Evolutionary conservation across 2,329 filamentous ascomycete species (phyloP).

Genomic region (Xylaria hypoxylon): DNA sequence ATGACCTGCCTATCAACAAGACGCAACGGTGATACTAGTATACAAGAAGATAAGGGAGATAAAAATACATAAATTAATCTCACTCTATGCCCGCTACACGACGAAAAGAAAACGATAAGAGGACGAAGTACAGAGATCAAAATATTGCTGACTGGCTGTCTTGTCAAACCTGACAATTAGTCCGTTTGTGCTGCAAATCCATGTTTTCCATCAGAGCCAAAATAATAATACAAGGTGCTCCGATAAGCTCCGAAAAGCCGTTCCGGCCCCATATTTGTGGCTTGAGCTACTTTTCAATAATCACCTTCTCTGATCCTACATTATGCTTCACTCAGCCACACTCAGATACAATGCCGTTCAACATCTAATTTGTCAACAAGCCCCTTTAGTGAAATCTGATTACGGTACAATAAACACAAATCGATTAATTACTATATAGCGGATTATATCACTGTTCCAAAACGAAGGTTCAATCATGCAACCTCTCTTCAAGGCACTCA

Average conservation of each 20-base stretch:
- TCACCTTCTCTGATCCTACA: too few species aligned
- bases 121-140: neutral
- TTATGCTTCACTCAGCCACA: constrained; percentile 3
- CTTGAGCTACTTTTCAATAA: neutral
- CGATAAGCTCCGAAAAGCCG: neutral
- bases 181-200: neutral
- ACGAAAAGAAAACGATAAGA: neutral
- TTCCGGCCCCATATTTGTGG: neutral
- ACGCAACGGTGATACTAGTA: neutral
- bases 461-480: neutral
- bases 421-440: neutral
- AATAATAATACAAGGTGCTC: neutral
- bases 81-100: neutral
- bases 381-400: neutral
- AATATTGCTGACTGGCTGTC: neutral
- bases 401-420: constrained; percentile 22
- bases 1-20: constrained; percentile 9
- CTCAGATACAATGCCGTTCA: neutral
- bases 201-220: constrained; percentile 3
- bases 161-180: constrained; percentile 1
- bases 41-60: neutral
- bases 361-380: constrained; percentile 25
- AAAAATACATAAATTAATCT: neutral
- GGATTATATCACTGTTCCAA: neutral
- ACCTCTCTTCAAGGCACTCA: neutral